Percentiles rank a stretch among this genome's conserved stretches.
Conservation (phyloP, 768 basidiomycete genomes). For the Neoboletus subvelutipes region DNA sequence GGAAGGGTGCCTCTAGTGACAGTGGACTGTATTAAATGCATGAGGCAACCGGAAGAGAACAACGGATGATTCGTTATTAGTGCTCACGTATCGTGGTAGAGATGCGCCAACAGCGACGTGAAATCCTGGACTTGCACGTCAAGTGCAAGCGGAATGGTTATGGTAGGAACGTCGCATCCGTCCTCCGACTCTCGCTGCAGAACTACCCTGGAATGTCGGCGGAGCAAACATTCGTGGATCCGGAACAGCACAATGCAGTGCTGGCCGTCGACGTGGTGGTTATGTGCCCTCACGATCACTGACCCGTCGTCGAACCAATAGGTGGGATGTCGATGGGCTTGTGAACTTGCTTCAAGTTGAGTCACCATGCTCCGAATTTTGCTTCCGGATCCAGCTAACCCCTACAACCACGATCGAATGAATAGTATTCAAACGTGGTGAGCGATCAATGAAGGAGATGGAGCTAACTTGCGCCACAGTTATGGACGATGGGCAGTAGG, state of each 20-base stretch:
- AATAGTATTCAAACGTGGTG: not conserved
- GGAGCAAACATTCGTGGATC: conserved; percentile 53
- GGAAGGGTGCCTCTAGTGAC: conserved; percentile 41
- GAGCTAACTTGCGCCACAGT: no score
- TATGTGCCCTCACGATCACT: conserved; percentile 46
- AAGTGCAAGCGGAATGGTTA: conserved; percentile 37
- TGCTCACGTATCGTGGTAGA: conserved; percentile 70
- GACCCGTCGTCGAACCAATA: conserved; percentile 73
- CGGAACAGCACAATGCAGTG: conserved; percentile 43
- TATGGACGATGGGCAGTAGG: not conserved
- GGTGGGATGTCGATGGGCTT: conserved; percentile 38
- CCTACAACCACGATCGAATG: conserved; percentile 7
- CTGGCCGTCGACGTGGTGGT: conserved; percentile 13
- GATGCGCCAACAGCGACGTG: conserved; percentile 54
- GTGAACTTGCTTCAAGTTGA: not conserved
- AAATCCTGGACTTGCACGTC: conserved; percentile 48
- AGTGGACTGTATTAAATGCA: conserved; percentile 45
- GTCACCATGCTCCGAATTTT: not conserved
- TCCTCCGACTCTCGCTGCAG: conserved; percentile 5
- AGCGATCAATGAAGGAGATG: no score
- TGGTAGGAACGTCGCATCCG: conserved; percentile 15
- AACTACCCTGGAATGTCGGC: conserved; percentile 44
- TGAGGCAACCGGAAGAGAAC: not conserved
- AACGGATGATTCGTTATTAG: not conserved
- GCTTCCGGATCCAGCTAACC: conserved; percentile 3